These are phyloP conservation scores for Trypanosoma avium DNA, from an alignment of 208 protist genomes.

Conservation along the genomic window DNA sequence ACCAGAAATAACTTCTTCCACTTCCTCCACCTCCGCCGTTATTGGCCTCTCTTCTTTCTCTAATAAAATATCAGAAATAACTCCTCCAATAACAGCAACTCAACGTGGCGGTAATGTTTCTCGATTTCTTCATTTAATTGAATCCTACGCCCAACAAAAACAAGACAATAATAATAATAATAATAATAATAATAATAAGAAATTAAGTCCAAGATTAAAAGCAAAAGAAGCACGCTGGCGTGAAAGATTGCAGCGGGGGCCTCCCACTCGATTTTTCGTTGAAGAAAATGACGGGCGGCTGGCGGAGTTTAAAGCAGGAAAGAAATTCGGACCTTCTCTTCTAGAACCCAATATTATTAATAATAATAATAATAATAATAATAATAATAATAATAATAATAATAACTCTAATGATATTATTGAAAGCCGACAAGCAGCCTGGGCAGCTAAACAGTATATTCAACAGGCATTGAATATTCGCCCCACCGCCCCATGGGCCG, in stretches of 20 bases:
- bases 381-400: too few relatives aligned
- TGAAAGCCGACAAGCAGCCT: conserved; percentile 45
- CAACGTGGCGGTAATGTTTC: conserved; percentile 43
- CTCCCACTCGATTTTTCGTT: conserved; percentile 44
- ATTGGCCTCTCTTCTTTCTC: not conserved
- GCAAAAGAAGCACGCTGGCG: conserved; percentile 34
- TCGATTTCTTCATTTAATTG: conserved; percentile 53
- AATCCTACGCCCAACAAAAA: conserved; percentile 36
- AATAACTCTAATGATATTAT: too few relatives aligned
- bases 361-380: too few relatives aligned
- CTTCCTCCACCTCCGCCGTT: not conserved
- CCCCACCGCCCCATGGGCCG: conserved; percentile 68
- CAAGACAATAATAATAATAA: too few relatives aligned
- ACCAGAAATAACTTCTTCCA: not conserved
- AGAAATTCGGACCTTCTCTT: conserved; percentile 58
- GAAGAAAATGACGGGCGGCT: conserved; percentile 69
- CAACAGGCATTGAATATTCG: conserved; percentile 41
- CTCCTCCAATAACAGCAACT: too few relatives aligned
- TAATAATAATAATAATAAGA: too few relatives aligned
- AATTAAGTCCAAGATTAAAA: conserved; percentile 17
- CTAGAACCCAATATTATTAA: too few relatives aligned
- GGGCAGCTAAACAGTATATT: conserved; percentile 60
- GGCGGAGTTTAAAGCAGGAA: conserved; percentile 52
- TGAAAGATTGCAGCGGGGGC: conserved; percentile 11
- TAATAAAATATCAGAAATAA: too few relatives aligned